phyloP scores from a whole-genome alignment of 768 basidiomycete species.

The Psilocybe cubensis region DNA sequence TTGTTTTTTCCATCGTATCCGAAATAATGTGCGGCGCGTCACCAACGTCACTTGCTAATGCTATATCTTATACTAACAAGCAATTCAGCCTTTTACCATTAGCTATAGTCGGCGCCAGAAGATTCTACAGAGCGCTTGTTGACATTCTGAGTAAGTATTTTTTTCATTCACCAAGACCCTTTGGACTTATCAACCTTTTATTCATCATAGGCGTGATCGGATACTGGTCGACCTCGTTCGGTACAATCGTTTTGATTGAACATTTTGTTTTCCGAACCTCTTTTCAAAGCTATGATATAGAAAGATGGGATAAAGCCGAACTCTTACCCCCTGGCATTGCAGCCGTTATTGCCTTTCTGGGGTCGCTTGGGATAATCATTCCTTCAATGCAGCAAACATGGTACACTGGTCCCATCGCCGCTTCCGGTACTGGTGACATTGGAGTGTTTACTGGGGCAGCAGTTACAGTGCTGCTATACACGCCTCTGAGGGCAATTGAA shows the following conservation, averaged over 20 bases:
- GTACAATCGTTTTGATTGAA: constrained; percentile 62
- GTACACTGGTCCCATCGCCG: constrained; percentile 72
- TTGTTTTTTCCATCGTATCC: constrained; percentile 66
- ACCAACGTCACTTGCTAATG: no score
- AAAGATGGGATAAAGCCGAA: constrained; percentile 56
- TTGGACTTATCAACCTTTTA: neutral
- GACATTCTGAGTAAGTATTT: constrained; percentile 61
- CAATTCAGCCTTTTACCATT: constrained; percentile 61
- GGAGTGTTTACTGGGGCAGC: constrained; percentile 67
- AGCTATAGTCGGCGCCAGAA: constrained; percentile 73
- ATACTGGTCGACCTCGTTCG: constrained; percentile 64
- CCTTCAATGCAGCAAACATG: constrained; percentile 75
- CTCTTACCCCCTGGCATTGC: constrained; percentile 66
- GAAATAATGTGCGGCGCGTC: constrained; percentile 72
- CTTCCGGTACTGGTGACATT: constrained; percentile 64
- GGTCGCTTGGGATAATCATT: constrained; percentile 59
- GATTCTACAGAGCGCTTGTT: constrained; percentile 64
- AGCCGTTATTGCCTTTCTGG: constrained; percentile 53
- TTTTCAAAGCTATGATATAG: constrained; percentile 51
- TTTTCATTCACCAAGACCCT: neutral
- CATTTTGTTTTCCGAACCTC: constrained; percentile 65
- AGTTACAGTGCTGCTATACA: constrained; percentile 49
- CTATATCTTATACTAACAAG: no score
- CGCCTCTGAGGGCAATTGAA: constrained; percentile 48
- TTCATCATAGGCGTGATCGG: constrained; percentile 47